phyloP scores from a whole-genome alignment of 2,329 filamentous ascomycete genomes.

The Trichoderma arundinaceum region DNA sequence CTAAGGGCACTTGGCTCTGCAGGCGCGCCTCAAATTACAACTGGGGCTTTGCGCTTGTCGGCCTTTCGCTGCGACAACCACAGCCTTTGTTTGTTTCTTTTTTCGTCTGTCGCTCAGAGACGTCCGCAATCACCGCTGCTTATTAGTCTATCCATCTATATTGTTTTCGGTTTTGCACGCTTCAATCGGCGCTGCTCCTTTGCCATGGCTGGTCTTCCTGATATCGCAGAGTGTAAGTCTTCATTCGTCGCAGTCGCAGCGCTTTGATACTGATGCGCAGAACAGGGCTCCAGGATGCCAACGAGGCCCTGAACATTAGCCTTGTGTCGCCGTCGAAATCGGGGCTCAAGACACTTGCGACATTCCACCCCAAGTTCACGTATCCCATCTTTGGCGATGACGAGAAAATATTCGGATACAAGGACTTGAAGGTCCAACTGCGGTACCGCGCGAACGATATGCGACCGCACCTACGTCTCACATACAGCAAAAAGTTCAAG shows the following conservation, averaged over 20 bases:
- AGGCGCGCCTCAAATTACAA: slow-evolving; percentile 16
- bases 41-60: slow-evolving; percentile 6
- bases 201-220: slow-evolving; percentile 42
- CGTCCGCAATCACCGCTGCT: neutral
- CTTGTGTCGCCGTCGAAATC: slow-evolving; percentile 58
- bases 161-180: neutral
- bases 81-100: neutral
- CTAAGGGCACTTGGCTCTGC: neutral
- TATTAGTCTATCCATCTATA: neutral
- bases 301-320: slow-evolving; percentile 66
- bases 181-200: neutral
- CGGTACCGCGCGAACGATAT: slow-evolving; percentile 73
- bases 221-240: slow-evolving; percentile 45
- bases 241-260: neutral
- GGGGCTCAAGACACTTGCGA: slow-evolving; percentile 62
- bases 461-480: slow-evolving; percentile 74
- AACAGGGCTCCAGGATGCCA: slow-evolving; percentile 65
- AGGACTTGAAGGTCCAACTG: slow-evolving; percentile 76
- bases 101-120: neutral
- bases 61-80: slow-evolving; percentile 7
- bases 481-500: slow-evolving; percentile 73
- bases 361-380: slow-evolving; percentile 85
- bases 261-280: neutral
- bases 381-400: slow-evolving; percentile 94
- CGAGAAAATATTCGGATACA: slow-evolving; percentile 89